phyloP scores from a whole-genome alignment of 495 filamentous ascomycete genomes.

The Neurospora sp. region DNA sequence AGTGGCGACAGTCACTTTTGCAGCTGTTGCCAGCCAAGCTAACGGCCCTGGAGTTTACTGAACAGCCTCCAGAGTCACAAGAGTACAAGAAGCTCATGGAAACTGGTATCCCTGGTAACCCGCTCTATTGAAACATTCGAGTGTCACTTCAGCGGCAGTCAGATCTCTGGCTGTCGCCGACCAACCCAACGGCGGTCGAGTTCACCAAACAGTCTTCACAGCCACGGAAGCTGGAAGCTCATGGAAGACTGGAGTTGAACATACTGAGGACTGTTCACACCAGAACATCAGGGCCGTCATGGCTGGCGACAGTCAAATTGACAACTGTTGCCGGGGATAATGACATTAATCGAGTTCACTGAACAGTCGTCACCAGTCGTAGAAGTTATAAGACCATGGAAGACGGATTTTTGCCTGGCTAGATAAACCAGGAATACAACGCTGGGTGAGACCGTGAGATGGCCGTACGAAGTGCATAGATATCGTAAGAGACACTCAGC shows the following conservation, averaged over 20 bases:
- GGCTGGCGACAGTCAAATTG: not conserved
- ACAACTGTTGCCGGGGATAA: not conserved
- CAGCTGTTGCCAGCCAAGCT: not conserved
- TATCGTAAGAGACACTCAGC: not conserved
- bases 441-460: not conserved
- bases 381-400: not conserved
- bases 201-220: not conserved
- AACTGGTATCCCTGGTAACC: not conserved
- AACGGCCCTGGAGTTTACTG: not conserved
- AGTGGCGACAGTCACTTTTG: not conserved
- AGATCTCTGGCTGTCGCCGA: not conserved
- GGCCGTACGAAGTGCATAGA: not conserved
- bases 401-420: constrained; percentile 50
- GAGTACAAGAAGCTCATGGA: not conserved
- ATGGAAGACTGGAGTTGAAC: not conserved
- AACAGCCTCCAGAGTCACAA: not conserved
- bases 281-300: not conserved
- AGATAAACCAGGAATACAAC: too few species aligned
- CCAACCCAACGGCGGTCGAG: not conserved
- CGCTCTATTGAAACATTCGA: not conserved
- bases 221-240: not conserved
- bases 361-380: not conserved
- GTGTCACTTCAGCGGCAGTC: not conserved
- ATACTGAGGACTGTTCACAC: not conserved
- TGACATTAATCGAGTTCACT: not conserved